phyloP scores from a whole-genome alignment of 352 stramenopile species.

The Globisporangium echinulatum region DNA sequence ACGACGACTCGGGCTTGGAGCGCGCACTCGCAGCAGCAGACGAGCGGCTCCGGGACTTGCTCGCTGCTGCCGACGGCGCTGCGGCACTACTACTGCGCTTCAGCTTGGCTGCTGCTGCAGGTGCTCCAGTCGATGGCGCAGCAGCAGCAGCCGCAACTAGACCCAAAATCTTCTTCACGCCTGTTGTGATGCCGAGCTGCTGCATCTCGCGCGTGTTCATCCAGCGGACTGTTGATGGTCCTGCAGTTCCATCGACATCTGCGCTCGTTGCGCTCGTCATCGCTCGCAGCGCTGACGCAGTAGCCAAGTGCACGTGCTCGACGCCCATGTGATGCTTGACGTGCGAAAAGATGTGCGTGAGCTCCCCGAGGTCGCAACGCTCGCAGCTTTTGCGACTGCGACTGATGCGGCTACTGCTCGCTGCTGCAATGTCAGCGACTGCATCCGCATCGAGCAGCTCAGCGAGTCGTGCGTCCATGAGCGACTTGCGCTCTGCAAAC shows the following conservation, averaged over 20 bases:
- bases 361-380: constrained; percentile 55
- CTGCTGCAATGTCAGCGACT: constrained; percentile 15
- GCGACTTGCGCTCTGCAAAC: constrained; percentile 52
- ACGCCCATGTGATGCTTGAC: constrained; percentile 89
- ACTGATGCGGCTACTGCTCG: background rate
- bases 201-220: constrained; percentile 75
- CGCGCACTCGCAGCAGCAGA: background rate
- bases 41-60: constrained; percentile 7
- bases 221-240: constrained; percentile 38
- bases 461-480: constrained; percentile 37
- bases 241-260: background rate
- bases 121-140: no score
- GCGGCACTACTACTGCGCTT: background rate
- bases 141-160: constrained; percentile 24
- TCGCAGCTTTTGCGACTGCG: constrained; percentile 8
- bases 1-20: no score
- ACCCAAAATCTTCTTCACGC: constrained; percentile 83
- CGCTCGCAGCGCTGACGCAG: constrained; percentile 9
- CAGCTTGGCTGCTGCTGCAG: background rate
- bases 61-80: background rate
- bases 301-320: constrained; percentile 67
- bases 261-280: background rate
- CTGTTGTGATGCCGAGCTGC: constrained; percentile 78
- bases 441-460: constrained; percentile 26
- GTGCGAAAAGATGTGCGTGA: constrained; percentile 88